A percentile compares a stretch with the other conserved stretches of the same genome.
Conservation (phyloP, 192 early-diverging fungal species). For the Coemansia sp. region DNA sequence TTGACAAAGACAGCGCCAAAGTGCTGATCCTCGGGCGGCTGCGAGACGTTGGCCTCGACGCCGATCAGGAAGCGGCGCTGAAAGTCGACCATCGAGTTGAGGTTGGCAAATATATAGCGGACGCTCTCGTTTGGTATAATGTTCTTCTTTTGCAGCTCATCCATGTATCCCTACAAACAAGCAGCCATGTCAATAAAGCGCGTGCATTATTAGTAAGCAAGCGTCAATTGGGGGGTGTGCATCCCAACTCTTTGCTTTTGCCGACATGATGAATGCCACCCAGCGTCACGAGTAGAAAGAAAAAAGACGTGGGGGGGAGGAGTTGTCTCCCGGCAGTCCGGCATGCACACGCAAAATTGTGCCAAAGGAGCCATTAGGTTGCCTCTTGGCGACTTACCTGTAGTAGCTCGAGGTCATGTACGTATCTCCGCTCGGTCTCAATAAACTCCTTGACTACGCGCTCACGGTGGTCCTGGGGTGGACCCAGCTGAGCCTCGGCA, state of each 20-base stretch:
- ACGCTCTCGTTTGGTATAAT: slow-evolving; percentile 80
- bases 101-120: slow-evolving; percentile 88
- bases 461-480: slow-evolving; percentile 87
- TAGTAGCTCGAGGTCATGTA: slow-evolving; percentile 85
- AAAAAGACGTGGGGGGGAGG: neutral
- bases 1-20: slow-evolving; percentile 87
- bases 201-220: slow-evolving; percentile 34
- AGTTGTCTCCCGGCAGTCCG: neutral
- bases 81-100: slow-evolving; percentile 94
- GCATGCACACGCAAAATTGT: neutral
- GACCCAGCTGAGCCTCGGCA: slow-evolving; percentile 57
- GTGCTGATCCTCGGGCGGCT: slow-evolving; percentile 78
- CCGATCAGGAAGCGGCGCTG: slow-evolving; percentile 92
- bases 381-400: slow-evolving; percentile 52
- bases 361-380: neutral
- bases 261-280: slow-evolving; percentile 2
- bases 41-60: slow-evolving; percentile 79
- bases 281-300: neutral
- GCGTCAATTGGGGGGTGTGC: neutral
- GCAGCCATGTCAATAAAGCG: slow-evolving; percentile 4
- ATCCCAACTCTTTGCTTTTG: slow-evolving; percentile 1
- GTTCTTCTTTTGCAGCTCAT: slow-evolving; percentile 69
- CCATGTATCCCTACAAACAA: slow-evolving; percentile 67
- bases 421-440: slow-evolving; percentile 92
- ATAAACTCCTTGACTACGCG: slow-evolving; percentile 87